Conservation (phyloP, 202 grass and related monocot genomes). For the Zoysia matrella region DNA sequence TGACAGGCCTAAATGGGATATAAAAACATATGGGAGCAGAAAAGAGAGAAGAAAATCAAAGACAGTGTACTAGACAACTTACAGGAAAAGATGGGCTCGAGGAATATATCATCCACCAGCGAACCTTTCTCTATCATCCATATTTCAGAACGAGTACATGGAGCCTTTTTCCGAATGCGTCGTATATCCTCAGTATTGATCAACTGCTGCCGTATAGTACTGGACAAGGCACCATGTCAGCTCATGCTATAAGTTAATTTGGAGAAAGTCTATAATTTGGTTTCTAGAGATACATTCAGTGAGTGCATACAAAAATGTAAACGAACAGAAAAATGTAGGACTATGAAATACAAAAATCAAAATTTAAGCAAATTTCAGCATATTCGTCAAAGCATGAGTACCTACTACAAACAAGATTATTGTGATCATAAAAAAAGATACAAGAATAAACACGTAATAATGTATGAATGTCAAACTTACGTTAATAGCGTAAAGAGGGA, state of each 20-base stretch:
- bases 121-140: slow-evolving; percentile 97
- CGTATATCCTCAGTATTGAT: slow-evolving; percentile 95
- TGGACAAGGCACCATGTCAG: slow-evolving; percentile 46
- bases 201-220: slow-evolving; percentile 94
- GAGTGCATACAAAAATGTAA: slow-evolving; percentile 22
- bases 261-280: not conserved
- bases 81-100: slow-evolving; percentile 61
- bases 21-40: slow-evolving; percentile 30
- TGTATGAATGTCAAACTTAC: not conserved
- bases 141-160: slow-evolving; percentile 94
- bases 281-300: slow-evolving; percentile 21
- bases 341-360: slow-evolving; percentile 28
- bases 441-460: not conserved
- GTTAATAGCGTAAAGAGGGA: slow-evolving; percentile 13
- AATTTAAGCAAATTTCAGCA: slow-evolving; percentile 3
- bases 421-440: not conserved
- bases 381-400: slow-evolving; percentile 7
- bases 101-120: slow-evolving; percentile 91
- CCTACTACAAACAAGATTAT: slow-evolving; percentile 18
- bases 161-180: slow-evolving; percentile 97
- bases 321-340: slow-evolving; percentile 14
- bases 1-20: slow-evolving; percentile 61
- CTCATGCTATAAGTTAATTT: slow-evolving; percentile 12
- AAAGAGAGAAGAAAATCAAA: slow-evolving; percentile 41
- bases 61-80: slow-evolving; percentile 40